Percentiles rank a stretch among this genome's conserved stretches.
phyloP scores from a whole-genome alignment of 768 basidiomycete genomes.

The Lactarius pseudohatsudake region DNA sequence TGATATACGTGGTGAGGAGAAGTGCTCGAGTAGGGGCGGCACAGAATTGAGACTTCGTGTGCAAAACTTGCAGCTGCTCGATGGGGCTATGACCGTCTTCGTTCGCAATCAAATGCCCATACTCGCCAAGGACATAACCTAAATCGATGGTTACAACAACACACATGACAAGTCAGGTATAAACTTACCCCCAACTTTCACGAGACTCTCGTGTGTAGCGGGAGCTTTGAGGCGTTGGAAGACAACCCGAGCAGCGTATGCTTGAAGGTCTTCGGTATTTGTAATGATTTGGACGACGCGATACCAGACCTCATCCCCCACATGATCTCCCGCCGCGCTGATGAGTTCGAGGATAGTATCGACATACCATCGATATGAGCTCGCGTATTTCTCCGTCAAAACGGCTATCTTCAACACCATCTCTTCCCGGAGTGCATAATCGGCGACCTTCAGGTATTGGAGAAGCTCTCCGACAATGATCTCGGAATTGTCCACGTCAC shows the following conservation, averaged over 20 bases:
- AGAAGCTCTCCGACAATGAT: slow-evolving; percentile 93
- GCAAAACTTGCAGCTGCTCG: slow-evolving; percentile 91
- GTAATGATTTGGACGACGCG: slow-evolving; percentile 98
- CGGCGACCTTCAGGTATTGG: slow-evolving; percentile 92
- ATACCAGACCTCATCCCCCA: slow-evolving; percentile 99
- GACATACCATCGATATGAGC: slow-evolving; percentile 98
- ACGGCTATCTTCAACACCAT: slow-evolving; percentile 99
- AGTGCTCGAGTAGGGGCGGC: slow-evolving; percentile 88
- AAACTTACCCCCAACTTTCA: slow-evolving; percentile 89
- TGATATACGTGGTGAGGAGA: slow-evolving; percentile 95
- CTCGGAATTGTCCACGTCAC: slow-evolving; percentile 95
- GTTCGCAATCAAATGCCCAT: slow-evolving; percentile 96
- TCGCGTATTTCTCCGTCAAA: slow-evolving; percentile 97
- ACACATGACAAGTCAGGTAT: not conserved
- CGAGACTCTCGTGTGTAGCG: slow-evolving; percentile 86
- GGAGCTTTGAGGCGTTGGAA: slow-evolving; percentile 87
- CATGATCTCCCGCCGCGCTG: slow-evolving; percentile 95
- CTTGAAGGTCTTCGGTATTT: slow-evolving; percentile 96
- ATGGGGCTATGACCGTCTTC: slow-evolving; percentile 89
- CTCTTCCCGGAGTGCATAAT: slow-evolving; percentile 94
- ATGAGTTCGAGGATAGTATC: slow-evolving; percentile 97
- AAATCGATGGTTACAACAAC: slow-evolving; percentile 5
- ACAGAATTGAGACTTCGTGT: slow-evolving; percentile 94
- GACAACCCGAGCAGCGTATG: slow-evolving; percentile 91
- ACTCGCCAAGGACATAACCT: slow-evolving; percentile 98